Percentiles rank a stretch among this genome's conserved stretches.
Evolutionary conservation across 1,139 yeast genomes (phyloP).

Genomic region (Sugiyamaella xylanicola): DNA sequence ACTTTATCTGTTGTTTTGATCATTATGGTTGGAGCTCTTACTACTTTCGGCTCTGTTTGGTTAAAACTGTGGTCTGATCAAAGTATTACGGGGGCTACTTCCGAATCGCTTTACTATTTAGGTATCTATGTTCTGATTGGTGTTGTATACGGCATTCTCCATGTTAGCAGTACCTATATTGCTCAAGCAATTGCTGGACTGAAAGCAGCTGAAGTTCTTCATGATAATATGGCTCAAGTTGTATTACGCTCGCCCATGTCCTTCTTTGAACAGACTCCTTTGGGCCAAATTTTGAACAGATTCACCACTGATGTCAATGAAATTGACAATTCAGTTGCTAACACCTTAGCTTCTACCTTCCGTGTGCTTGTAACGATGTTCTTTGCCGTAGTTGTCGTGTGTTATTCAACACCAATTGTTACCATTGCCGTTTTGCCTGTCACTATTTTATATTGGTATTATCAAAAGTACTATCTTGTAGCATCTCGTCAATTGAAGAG

Average conservation of each 20-base stretch:
- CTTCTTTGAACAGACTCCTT: constrained; percentile 65
- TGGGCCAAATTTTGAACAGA: constrained; percentile 69
- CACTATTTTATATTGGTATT: constrained; percentile 69
- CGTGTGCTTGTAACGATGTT: constrained; percentile 55
- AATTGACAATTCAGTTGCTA: constrained; percentile 61
- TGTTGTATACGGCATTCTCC: constrained; percentile 57
- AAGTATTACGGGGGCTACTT: constrained; percentile 72
- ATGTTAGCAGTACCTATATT: constrained; percentile 63
- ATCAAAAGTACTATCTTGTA: constrained; percentile 81
- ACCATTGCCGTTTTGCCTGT: constrained; percentile 47
- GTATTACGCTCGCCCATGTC: constrained; percentile 77
- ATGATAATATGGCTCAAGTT: constrained; percentile 72
- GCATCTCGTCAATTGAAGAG: constrained; percentile 80
- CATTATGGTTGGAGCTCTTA: constrained; percentile 58
- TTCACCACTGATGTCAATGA: constrained; percentile 71
- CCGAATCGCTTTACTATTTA: constrained; percentile 64
- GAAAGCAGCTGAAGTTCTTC: constrained; percentile 75
- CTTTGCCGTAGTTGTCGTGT: constrained; percentile 67
- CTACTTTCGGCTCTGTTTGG: constrained; percentile 78
- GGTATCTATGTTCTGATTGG: constrained; percentile 73
- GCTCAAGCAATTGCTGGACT: constrained; percentile 81
- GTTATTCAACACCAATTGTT: constrained; percentile 68
- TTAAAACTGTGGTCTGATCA: constrained; percentile 96
- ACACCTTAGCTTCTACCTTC: constrained; percentile 46
- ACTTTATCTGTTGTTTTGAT: constrained; percentile 50